Evolutionary conservation across 148 eudicot species (phyloP), one percentile per base, ranked within the genome.

Genomic region (Salicornia ramosissima): DNA sequence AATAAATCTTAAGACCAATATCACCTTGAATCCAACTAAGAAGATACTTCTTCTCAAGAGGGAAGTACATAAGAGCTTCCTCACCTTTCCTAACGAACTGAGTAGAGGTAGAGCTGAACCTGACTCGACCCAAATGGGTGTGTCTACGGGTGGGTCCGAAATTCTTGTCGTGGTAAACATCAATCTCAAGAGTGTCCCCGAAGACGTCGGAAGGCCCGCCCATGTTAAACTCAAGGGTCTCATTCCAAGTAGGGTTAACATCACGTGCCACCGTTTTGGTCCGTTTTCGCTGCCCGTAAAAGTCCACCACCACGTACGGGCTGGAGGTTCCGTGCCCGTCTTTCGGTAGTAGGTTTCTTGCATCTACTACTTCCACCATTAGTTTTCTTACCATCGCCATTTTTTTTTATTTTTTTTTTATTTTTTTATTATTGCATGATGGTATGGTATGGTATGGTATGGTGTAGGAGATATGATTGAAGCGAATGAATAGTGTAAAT

Each of bases 251-350:
- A 4, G 96, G 98, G 54, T 82, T 86, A 50, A 93, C 80, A 65
- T 90, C 90, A 0, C 83, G 77, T 26, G 75, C 19, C 9, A 74
- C 65, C 7, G 90, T 83, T 70, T 78, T 75, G 1, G 98, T 93
- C 24, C 87, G 83, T 68, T 78, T 84, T 24, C 94, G 74, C 70
- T 93, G 98, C 1, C 98, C 98, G 68, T 90, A 74, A 49, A 81
- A 93, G 65, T 90, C 92, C 6, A 90, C 72, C 8, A 90, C 70
- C 3, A 78, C 96, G 67, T 93, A 93, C 0, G 98, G 96, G 39
- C 98, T 93, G 8, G 89, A 87, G 2, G 88, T 80, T 0, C 98
- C 98, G 19, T 88, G 95, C 14, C 98, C 98, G 74, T 93, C 98
- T 75, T 84, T 93, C 1, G 98, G 98, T 6, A 66, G 61, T 13